phyloP scores from a whole-genome alignment of 139 green algal genomes.

The Tetradesmus lagerheimii region DNA sequence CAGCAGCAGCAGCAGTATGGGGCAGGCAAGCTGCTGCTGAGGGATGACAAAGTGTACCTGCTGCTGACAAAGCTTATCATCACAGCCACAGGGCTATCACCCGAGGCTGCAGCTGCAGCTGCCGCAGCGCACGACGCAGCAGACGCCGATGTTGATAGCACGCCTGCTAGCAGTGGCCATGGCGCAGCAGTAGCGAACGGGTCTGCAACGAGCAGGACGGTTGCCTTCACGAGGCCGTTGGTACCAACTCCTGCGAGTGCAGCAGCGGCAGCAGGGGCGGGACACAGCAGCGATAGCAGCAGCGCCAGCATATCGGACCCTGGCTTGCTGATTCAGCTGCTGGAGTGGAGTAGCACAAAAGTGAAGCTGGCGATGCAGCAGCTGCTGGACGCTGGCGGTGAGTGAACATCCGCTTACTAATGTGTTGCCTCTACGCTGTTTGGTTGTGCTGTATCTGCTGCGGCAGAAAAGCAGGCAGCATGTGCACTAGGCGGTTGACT shows the following conservation, averaged over 20 bases:
- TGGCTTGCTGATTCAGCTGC: constrained; percentile 13
- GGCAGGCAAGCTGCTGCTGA: constrained; percentile 10
- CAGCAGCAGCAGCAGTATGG: not conserved
- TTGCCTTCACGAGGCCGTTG: not conserved
- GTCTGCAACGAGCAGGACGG: not conserved
- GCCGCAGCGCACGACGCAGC: not conserved
- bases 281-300: not conserved
- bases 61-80: constrained; percentile 32
- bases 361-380: constrained; percentile 40
- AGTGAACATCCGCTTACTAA: too few relatives aligned
- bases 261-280: not conserved
- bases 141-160: not conserved
- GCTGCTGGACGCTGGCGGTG: constrained; percentile 21
- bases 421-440: not conserved
- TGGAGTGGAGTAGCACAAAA: constrained; percentile 44
- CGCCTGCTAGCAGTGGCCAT: not conserved
- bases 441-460: not conserved
- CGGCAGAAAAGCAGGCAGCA: too few relatives aligned
- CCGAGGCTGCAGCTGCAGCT: constrained; percentile 1
- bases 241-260: not conserved
- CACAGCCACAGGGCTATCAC: not conserved
- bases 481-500: not conserved
- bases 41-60: constrained; percentile 49
- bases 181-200: not conserved
- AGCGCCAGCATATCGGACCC: not conserved